Base-by-base conservation (phyloP, 2,329 filamentous ascomycete genomes). In the Fusarium veterinarium region DNA sequence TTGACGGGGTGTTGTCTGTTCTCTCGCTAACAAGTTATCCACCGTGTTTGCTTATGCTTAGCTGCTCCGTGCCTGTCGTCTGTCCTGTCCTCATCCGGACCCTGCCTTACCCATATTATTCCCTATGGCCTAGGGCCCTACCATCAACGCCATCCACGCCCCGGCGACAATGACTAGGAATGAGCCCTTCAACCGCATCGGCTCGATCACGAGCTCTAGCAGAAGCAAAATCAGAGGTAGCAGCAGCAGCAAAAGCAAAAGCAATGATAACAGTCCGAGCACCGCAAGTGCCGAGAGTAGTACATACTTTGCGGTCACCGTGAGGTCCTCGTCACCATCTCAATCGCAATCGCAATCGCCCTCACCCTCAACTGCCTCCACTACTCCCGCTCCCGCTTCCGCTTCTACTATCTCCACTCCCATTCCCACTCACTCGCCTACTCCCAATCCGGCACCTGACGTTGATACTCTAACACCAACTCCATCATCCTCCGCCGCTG, bases 231-330 rank as follows among this genome's bases (percentile, higher is more conserved):
- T 14, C 23, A 19, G 20, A 31, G 33, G 49, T 28, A 56, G 30
- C 20, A 60, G 25, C 46, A 25, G 31, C 28, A 55, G 37, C 30
- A 60, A 16, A 11, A 33, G 42, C 35, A 68, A 37, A 35, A 55
- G 49, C 20, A 42, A 60, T 33, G n/a, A 25, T 12, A 48, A n/a
- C 23, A 44, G 38, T 33, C 49, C 33, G 25, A 61, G 41, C 28
- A n/a, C 17, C 25, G 60, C 88, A 78, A 91, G 88, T 83, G 89
- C 88, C 78, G 88, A 90, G 77, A 93, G 91, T 84, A 89, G 91
- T 84, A 89, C 88, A 82, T 88, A 88, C 76, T 93, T 91, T 69
- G 88, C 86, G 78, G 88, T 90, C 78, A 94, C 92, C 42, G 84
- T 91, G 74, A 90, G 86, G 81, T 86, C 86, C 41, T 82, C 81